Percentiles rank a stretch among this genome's conserved stretches.
These are phyloP conservation scores for Porcisia hertigi DNA, from an alignment of 208 protist genomes.

Conservation along the genomic window DNA sequence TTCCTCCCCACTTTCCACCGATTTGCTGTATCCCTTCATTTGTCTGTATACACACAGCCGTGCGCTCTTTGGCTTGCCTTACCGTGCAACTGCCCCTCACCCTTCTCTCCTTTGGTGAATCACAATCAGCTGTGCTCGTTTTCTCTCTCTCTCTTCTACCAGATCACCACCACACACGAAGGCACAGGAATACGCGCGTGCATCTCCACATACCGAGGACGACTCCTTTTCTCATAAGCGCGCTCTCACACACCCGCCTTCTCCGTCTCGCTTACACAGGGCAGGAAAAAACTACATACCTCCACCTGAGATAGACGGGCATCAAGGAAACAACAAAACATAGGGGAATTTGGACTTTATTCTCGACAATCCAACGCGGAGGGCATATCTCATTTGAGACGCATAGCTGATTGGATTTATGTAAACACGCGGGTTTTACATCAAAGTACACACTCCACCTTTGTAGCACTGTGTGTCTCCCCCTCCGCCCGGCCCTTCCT, in stretches of 20 bases:
- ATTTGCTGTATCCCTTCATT: not conserved
- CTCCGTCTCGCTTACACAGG: no score
- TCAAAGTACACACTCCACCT: not conserved
- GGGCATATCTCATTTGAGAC: not conserved
- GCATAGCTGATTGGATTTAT: no score
- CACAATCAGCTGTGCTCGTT: not conserved
- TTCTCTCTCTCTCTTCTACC: not conserved
- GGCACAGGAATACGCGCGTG: no score
- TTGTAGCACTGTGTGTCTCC: not conserved
- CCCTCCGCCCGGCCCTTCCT: not conserved
- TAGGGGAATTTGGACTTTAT: not conserved
- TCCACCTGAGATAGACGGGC: no score
- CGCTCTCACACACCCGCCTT: not conserved
- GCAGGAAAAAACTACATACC: no score
- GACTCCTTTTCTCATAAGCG: not conserved
- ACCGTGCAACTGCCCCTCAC: not conserved
- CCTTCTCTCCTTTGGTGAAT: not conserved
- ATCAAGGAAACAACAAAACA: not conserved
- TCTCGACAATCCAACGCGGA: not conserved
- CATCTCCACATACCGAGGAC: not conserved
- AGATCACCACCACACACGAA: not conserved
- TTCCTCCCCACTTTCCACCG: no score
- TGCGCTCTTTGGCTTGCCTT: not conserved
- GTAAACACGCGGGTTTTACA: not conserved
- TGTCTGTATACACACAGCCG: not conserved